phyloP scores from a whole-genome alignment of 2,329 filamentous ascomycete genomes.

The Metarhizium guizhouense region DNA sequence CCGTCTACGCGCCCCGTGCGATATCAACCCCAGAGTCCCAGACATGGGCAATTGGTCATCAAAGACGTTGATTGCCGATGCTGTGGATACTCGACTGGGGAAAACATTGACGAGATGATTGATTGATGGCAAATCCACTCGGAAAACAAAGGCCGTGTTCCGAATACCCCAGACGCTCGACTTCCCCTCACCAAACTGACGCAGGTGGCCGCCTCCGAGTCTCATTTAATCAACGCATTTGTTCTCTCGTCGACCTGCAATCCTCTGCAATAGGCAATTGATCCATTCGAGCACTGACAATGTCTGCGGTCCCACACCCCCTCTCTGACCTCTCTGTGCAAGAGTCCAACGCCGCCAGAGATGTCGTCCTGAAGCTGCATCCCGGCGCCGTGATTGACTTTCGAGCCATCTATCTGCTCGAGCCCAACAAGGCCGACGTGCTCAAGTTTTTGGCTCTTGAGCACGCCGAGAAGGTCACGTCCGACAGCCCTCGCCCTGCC shows the following conservation, averaged over 20 bases:
- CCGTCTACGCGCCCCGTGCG: too few relatives aligned
- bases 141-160: neutral
- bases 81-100: too few relatives aligned
- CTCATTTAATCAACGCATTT: neutral
- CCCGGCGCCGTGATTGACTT: slow-evolving; percentile 29
- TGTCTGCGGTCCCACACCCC: slow-evolving; percentile 18
- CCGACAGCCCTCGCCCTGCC: slow-evolving; percentile 16
- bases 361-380: slow-evolving; percentile 20
- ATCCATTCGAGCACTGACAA: neutral
- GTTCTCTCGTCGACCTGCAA: neutral
- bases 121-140: neutral
- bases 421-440: slow-evolving; percentile 40
- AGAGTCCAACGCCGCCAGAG: slow-evolving; percentile 25
- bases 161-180: neutral
- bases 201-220: too few relatives aligned
- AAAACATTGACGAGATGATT: too few relatives aligned
- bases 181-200: too few relatives aligned
- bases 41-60: too few relatives aligned
- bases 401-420: slow-evolving; percentile 38
- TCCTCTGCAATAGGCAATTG: neutral
- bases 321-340: slow-evolving; percentile 18
- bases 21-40: too few relatives aligned
- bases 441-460: slow-evolving; percentile 36
- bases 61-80: too few relatives aligned
- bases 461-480: slow-evolving; percentile 23